These are phyloP conservation scores for Chalciporus sp. DNA, from an alignment of 1,284 basidiomycete genomes.

Conservation along the genomic window DNA sequence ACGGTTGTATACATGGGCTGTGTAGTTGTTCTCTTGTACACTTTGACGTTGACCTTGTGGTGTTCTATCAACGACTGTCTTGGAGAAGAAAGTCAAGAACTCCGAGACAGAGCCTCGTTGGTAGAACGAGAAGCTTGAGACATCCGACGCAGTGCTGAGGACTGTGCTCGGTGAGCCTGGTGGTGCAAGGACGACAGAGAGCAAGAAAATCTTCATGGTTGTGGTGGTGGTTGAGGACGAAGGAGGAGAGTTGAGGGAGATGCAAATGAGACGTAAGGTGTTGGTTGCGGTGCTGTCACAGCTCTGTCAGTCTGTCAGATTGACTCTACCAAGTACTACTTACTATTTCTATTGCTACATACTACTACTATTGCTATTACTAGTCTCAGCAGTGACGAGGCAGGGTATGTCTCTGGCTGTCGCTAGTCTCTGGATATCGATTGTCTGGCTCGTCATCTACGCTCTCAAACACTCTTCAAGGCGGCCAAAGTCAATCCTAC, in stretches of 20 bases:
- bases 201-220: constrained; percentile 72
- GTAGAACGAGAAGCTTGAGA: constrained; percentile 94
- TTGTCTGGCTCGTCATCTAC: constrained; percentile 30
- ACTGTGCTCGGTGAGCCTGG: constrained; percentile 60
- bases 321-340: too few relatives aligned
- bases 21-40: constrained; percentile 94
- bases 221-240: constrained; percentile 9
- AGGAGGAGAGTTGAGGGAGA: constrained; percentile 8
- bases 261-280: neutral
- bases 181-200: constrained; percentile 63
- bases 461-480: constrained; percentile 23
- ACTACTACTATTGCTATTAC: too few relatives aligned
- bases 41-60: constrained; percentile 87
- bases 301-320: neutral
- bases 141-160: constrained; percentile 78
- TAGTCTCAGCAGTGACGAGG: neutral
- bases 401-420: constrained; percentile 22
- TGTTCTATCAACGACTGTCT: constrained; percentile 93
- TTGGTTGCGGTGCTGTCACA: neutral
- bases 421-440: constrained; percentile 23
- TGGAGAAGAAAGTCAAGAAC: constrained; percentile 90
- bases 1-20: constrained; percentile 90
- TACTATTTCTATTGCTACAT: too few relatives aligned
- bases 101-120: constrained; percentile 85
- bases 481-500: constrained; percentile 23